Evolutionary conservation across 192 early-diverging fungal species (phyloP), one percentile per base, ranked within the genome.

Genomic region (Physocladia obscura): DNA sequence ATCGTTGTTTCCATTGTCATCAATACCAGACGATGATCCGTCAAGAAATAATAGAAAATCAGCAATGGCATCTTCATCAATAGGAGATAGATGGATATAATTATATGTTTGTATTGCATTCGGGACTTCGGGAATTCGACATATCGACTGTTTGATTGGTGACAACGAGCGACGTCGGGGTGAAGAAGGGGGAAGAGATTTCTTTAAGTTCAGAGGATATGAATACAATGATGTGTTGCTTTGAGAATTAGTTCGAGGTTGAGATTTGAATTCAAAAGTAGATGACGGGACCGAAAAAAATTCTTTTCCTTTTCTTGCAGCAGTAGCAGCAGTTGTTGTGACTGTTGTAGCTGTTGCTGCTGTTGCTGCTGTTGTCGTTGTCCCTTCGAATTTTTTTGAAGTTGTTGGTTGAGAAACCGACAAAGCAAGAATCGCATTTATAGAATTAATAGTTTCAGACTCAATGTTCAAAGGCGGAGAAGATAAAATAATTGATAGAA

Each of bases 1-100:
- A n/a, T n/a, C n/a, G n/a, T n/a, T n/a, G n/a, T n/a, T n/a, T n/a
- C n/a, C n/a, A n/a, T n/a, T n/a, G n/a, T n/a, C n/a, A n/a, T n/a
- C n/a, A n/a, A n/a, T n/a, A n/a, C n/a, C n/a, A n/a, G 30, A 63
- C 57, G 19, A 29, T 36, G 31, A 39, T 31, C 8, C 11, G 40
- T 44, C n/a, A 13, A 67, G 15, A 51, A 65, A 52, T 21, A 65
- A 49, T 13, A 51, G 13, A 50, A 79, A 79, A 19, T 77, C 69
- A 49, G 69, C n/a, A 55, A 79, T 44, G 2, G 69, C 52, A 5
- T 70, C 36, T n/a, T 79, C 67, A 37, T 77, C 74, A 17, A 61
- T 47, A 1, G 62, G 52, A 19, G 51, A 69, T 15, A 79, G 56
- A 59, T 74, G 58, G 19, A 75, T 47, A 17, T 34, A 36, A 3